Percentiles rank a stretch among this genome's conserved stretches.
Evolutionary conservation across 164 flowering plant species (phyloP).

Genomic region (Akebia trifoliata): DNA sequence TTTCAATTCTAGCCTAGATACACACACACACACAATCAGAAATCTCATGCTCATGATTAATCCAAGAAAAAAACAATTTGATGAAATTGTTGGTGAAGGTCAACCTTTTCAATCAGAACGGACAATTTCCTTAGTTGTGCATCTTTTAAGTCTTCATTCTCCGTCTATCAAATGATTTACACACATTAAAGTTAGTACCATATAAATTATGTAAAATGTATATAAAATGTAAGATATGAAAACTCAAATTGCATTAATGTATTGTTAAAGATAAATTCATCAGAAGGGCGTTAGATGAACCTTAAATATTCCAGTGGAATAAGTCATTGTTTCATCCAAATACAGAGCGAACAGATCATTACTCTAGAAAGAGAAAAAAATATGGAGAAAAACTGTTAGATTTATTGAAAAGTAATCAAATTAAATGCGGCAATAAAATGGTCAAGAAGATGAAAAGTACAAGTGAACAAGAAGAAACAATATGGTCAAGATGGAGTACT

Average conservation of each 20-base stretch:
- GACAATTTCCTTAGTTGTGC: conserved; percentile 82
- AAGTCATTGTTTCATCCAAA: conserved; percentile 94
- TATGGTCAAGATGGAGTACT: too few species aligned
- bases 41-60: neutral
- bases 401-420: neutral
- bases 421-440: neutral
- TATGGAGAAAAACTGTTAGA: conserved; percentile 7
- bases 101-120: conserved; percentile 75
- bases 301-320: conserved; percentile 85
- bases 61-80: neutral
- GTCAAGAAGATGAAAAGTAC: neutral
- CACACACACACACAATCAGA: neutral
- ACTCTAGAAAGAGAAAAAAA: conserved; percentile 41
- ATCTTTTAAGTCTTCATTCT: conserved; percentile 64
- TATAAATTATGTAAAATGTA: neutral
- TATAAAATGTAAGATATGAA: neutral
- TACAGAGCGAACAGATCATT: conserved; percentile 82
- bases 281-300: conserved; percentile 28
- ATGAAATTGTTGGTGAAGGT: neutral
- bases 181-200: neutral
- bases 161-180: conserved; percentile 30
- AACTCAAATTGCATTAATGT: neutral
- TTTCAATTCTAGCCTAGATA: conserved; percentile 58
- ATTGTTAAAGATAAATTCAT: neutral
- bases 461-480: neutral